Evolutionary conservation across 2,329 filamentous ascomycete species (phyloP).

Genomic region (Falciphora oryzae): DNA sequence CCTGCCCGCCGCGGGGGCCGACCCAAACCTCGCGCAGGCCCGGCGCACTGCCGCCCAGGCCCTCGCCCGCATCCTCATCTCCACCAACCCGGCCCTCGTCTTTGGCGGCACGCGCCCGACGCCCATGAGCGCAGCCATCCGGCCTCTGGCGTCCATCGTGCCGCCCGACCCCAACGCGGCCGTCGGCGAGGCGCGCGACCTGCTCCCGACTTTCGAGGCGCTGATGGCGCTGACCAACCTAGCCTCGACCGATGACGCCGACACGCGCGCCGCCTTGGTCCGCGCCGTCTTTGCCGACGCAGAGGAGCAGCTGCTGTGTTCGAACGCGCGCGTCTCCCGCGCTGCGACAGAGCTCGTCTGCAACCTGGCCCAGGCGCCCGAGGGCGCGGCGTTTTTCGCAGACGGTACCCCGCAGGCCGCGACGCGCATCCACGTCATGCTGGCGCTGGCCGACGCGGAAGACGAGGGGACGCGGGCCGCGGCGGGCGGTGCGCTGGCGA

Average conservation of each 20-base stretch:
- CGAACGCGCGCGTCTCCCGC: conserved; percentile 70
- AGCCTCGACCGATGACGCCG: conserved; percentile 65
- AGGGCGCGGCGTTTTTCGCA: conserved; percentile 63
- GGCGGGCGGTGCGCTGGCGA: conserved; percentile 82
- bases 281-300: conserved; percentile 67
- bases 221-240: conserved; percentile 92
- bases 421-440: conserved; percentile 72
- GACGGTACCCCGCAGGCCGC: conserved; percentile 58
- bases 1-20: conserved; percentile 44
- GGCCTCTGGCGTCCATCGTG: conserved; percentile 72
- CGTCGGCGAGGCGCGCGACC: conserved; percentile 56
- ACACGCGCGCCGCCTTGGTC: conserved; percentile 63
- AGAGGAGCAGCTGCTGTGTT: conserved; percentile 76
- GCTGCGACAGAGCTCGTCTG: conserved; percentile 86
- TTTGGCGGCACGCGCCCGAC: conserved; percentile 73
- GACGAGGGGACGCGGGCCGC: conserved; percentile 74
- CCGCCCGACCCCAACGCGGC: conserved; percentile 50
- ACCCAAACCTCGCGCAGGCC: conserved; percentile 24
- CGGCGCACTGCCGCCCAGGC: conserved; percentile 68
- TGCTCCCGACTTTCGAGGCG: conserved; percentile 84
- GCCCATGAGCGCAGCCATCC: conserved; percentile 72
- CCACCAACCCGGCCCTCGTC: conserved; percentile 75
- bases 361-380: conserved; percentile 71
- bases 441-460: conserved; percentile 83
- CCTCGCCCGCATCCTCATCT: conserved; percentile 79